Conservation (phyloP, 768 basidiomycete genomes). For the Hygrophoropsis aurantiaca region DNA sequence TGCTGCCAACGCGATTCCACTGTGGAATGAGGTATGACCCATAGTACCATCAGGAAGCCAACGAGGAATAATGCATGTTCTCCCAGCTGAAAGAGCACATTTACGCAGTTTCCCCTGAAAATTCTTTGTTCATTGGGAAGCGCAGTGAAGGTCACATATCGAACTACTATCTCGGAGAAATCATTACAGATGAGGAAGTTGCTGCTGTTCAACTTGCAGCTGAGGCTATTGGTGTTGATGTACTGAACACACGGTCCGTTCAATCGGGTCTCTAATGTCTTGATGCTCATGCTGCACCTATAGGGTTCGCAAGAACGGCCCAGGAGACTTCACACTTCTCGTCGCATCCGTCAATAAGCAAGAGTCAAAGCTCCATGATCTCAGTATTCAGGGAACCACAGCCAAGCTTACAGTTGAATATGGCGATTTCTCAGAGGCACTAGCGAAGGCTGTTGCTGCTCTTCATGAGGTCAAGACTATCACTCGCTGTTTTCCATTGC, state of each 20-base stretch:
- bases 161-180: conserved; percentile 81
- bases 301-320: conserved; percentile 71
- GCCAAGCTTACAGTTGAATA: conserved; percentile 65
- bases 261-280: neutral
- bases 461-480: conserved; percentile 52
- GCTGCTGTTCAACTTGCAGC: conserved; percentile 71
- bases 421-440: conserved; percentile 67
- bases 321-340: conserved; percentile 63
- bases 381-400: conserved; percentile 40
- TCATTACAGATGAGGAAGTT: conserved; percentile 76
- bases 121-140: conserved; percentile 76
- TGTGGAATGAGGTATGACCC: conserved; percentile 62
- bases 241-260: conserved; percentile 76
- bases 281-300: neutral
- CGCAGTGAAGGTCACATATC: conserved; percentile 74
- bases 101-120: conserved; percentile 64
- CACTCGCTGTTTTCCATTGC: neutral
- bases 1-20: conserved; percentile 46
- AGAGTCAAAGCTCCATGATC: conserved; percentile 41
- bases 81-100: conserved; percentile 71
- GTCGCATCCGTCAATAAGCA: conserved; percentile 65
- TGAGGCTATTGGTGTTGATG: conserved; percentile 72
- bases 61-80: neutral
- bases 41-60: neutral
- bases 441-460: conserved; percentile 54